Conservation (phyloP, 2,329 filamentous ascomycete species). For the Nothopassalora personata region DNA sequence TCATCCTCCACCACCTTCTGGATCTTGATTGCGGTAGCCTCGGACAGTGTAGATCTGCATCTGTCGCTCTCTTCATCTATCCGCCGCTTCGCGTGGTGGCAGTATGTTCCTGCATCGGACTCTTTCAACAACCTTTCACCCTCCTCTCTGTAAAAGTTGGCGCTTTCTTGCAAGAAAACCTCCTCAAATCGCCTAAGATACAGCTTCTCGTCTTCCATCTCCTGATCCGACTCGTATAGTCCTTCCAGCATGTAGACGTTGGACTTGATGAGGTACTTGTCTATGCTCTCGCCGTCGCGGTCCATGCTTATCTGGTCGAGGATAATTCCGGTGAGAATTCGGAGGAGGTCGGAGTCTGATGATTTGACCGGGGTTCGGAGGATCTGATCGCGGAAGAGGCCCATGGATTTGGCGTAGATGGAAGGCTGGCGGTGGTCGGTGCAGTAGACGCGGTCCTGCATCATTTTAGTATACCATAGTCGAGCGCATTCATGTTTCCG, state of each 20-base stretch:
- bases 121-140: constrained; percentile 69
- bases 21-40: constrained; percentile 67
- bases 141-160: constrained; percentile 69
- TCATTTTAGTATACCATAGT: neutral
- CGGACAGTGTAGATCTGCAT: constrained; percentile 74
- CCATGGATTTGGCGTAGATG: constrained; percentile 80
- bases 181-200: constrained; percentile 81
- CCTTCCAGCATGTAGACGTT: constrained; percentile 86
- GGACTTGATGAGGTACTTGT: constrained; percentile 73
- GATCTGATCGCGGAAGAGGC: constrained; percentile 81
- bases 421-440: constrained; percentile 67
- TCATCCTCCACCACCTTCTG: constrained; percentile 72
- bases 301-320: constrained; percentile 92
- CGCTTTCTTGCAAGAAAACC: constrained; percentile 66
- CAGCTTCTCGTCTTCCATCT: constrained; percentile 71
- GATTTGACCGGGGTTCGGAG: constrained; percentile 55
- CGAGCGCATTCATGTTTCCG: constrained; percentile 1
- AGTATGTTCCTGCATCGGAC: constrained; percentile 75
- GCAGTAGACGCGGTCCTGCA: constrained; percentile 71
- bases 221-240: constrained; percentile 74
- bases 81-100: constrained; percentile 67
- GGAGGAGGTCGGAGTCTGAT: constrained; percentile 55
- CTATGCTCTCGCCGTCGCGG: constrained; percentile 80
- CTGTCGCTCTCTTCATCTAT: constrained; percentile 76
- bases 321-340: constrained; percentile 73